A percentile compares a stretch with the other conserved stretches of the same genome.
Evolutionary conservation across 352 stramenopile species (phyloP).

Genomic region (Phytopythium montanum): DNA sequence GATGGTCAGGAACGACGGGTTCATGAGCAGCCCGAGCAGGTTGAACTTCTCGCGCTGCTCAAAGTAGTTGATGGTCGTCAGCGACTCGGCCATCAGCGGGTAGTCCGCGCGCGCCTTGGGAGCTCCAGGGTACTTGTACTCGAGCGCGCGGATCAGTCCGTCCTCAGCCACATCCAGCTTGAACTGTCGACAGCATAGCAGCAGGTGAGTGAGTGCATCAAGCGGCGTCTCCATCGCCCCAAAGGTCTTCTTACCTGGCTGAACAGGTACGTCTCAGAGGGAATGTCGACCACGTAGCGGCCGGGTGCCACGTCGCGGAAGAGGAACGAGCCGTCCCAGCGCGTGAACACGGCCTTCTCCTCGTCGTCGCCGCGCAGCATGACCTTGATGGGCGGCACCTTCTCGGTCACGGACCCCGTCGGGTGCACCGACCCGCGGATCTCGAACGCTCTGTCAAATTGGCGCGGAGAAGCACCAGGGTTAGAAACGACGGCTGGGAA

Average conservation of each 20-base stretch:
- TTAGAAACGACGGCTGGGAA: neutral
- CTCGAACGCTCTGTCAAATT: conserved; percentile 36
- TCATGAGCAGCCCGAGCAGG: conserved; percentile 69
- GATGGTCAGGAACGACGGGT: conserved; percentile 79
- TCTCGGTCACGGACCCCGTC: conserved; percentile 38
- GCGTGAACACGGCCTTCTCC: conserved; percentile 65
- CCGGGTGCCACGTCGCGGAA: conserved; percentile 70
- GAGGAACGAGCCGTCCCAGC: conserved; percentile 58
- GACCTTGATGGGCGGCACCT: conserved; percentile 57
- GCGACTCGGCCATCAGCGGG: conserved; percentile 54
- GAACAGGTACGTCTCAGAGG: conserved; percentile 64
- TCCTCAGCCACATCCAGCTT: conserved; percentile 57
- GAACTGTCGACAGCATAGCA: conserved; percentile 26
- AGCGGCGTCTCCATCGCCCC: too few relatives aligned
- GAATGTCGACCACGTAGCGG: conserved; percentile 76
- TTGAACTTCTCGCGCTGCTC: conserved; percentile 84
- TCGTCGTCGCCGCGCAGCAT: conserved; percentile 73
- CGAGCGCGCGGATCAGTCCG: conserved; percentile 53
- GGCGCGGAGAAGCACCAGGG: neutral
- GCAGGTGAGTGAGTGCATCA: conserved; percentile 2
- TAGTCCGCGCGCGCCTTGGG: conserved; percentile 57
- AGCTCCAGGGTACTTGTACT: conserved; percentile 81
- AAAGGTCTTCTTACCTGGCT: conserved; percentile 37
- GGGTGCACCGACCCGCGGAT: conserved; percentile 59
- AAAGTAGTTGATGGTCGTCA: conserved; percentile 79